Conservation (phyloP, 176 grass and related monocot genomes). For the Triticum monococcum region DNA sequence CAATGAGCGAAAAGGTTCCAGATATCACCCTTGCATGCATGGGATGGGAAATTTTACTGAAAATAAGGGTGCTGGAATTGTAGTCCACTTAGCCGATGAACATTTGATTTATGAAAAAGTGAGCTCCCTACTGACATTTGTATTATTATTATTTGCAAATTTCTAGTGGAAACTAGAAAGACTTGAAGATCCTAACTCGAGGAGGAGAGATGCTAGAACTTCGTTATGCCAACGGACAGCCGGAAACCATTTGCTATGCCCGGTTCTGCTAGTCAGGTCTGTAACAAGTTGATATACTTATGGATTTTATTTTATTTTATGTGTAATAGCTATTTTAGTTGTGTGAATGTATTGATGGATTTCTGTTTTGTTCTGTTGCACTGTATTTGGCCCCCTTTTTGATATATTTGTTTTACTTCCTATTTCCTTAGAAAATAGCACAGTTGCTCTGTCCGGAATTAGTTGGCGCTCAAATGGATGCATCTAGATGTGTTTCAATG, state of each 20-base stretch:
- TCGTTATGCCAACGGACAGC: conserved; percentile 65
- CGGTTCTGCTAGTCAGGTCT: conserved; percentile 72
- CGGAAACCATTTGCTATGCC: conserved; percentile 63
- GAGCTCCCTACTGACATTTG: background rate
- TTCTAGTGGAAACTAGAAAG: conserved; percentile 61
- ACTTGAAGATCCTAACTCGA: conserved; percentile 81
- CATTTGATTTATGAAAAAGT: conserved; percentile 21
- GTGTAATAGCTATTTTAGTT: background rate
- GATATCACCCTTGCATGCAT: conserved; percentile 64
- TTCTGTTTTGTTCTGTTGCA: background rate
- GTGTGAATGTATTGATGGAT: conserved; percentile 2
- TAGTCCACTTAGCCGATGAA: background rate
- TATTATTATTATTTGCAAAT: conserved; percentile 22
- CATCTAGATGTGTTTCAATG: too few species aligned
- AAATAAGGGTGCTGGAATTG: conserved; percentile 54
- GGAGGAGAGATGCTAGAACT: conserved; percentile 96
- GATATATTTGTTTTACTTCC: background rate
- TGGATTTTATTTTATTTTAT: background rate
- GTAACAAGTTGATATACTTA: background rate
- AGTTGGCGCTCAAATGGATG: too few species aligned
- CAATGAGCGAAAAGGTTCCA: conserved; percentile 92
- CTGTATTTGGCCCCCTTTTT: background rate
- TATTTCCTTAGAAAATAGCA: background rate
- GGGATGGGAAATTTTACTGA: conserved; percentile 57
- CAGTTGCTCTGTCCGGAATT: background rate